These are phyloP conservation scores for Raddia distichophylla DNA, from an alignment of 176 grass and related monocot genomes.

Conservation along the genomic window DNA sequence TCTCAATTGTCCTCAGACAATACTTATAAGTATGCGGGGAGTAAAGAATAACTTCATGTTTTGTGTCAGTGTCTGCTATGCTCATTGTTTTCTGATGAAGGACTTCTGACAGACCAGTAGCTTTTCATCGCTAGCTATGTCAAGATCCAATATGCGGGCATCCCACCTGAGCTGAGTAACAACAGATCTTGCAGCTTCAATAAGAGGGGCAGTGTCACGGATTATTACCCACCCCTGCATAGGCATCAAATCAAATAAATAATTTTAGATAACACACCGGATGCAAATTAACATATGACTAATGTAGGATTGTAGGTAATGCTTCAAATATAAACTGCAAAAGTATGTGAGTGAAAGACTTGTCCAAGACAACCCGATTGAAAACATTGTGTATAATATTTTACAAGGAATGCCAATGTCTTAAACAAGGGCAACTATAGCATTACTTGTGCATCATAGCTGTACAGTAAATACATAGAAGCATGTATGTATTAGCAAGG, in stretches of 20 bases:
- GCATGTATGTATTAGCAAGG: not conserved
- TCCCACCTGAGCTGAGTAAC: slow-evolving; percentile 88
- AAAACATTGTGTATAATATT: not conserved
- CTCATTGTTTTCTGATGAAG: slow-evolving; percentile 79
- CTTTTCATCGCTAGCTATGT: slow-evolving; percentile 90
- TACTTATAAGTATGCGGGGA: slow-evolving; percentile 36
- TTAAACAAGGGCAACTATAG: not conserved
- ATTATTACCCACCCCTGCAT: slow-evolving; percentile 94
- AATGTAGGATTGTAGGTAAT: not conserved
- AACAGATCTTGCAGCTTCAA: slow-evolving; percentile 81
- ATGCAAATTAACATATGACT: not conserved
- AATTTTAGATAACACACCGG: slow-evolving; percentile 17
- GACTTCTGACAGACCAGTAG: slow-evolving; percentile 93
- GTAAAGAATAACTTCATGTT: slow-evolving; percentile 48
- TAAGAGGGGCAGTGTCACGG: slow-evolving; percentile 66
- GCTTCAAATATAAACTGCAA: not conserved
- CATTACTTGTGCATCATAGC: not conserved
- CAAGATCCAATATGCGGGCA: slow-evolving; percentile 74
- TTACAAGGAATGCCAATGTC: slow-evolving; percentile 16
- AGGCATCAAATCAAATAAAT: slow-evolving; percentile 33
- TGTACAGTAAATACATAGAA: not conserved
- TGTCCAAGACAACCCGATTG: slow-evolving; percentile 15
- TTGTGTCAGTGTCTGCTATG: slow-evolving; percentile 44
- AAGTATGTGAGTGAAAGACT: slow-evolving; percentile 15
- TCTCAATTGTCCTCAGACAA: slow-evolving; percentile 31